These are phyloP conservation scores for Mycosphaerelloides madeirae DNA, from an alignment of 2,329 filamentous ascomycete species.

Conservation along the genomic window DNA sequence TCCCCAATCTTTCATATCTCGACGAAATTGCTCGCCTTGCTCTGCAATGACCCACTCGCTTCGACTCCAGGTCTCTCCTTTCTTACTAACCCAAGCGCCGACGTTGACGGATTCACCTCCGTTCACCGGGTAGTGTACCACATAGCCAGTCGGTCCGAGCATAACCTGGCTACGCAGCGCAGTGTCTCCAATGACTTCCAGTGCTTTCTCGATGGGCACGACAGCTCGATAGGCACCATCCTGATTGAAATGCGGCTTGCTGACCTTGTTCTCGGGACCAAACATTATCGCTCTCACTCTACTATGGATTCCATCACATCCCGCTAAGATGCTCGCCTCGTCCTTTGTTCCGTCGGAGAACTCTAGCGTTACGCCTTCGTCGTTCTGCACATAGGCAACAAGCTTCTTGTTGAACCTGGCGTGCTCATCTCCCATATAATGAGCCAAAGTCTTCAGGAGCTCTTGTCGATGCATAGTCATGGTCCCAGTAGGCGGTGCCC, in stretches of 20 bases:
- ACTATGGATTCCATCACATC: conserved; percentile 62
- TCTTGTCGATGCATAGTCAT: conserved; percentile 36
- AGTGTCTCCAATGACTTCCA: conserved; percentile 25
- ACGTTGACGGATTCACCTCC: conserved; percentile 55
- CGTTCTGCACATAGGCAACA: conserved; percentile 6
- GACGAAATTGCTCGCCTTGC: conserved; percentile 37
- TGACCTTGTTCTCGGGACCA: conserved; percentile 42
- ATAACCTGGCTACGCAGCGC: conserved; percentile 22
- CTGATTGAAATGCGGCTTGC: conserved; percentile 48
- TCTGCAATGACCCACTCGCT: conserved; percentile 39
- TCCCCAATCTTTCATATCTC: conserved; percentile 43
- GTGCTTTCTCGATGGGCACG: conserved; percentile 54
- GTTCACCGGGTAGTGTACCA: conserved; percentile 59
- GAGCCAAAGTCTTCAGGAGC: conserved; percentile 42
- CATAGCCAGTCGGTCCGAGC: conserved; percentile 52
- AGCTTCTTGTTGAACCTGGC: conserved; percentile 19
- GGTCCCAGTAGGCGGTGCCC: conserved; percentile 25
- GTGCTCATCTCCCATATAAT: conserved; percentile 28
- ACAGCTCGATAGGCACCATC: conserved; percentile 60
- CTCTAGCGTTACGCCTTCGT: conserved; percentile 27
- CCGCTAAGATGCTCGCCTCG: conserved; percentile 49
- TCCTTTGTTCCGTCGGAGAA: conserved; percentile 45
- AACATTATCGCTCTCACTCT: conserved; percentile 51
- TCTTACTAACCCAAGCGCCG: conserved; percentile 41
- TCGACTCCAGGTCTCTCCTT: conserved; percentile 34